A percentile compares a stretch with the other conserved stretches of the same genome.
These are phyloP conservation scores for Gentiana macrophylla DNA, from an alignment of 257 asterid species.

Conservation along the genomic window DNA sequence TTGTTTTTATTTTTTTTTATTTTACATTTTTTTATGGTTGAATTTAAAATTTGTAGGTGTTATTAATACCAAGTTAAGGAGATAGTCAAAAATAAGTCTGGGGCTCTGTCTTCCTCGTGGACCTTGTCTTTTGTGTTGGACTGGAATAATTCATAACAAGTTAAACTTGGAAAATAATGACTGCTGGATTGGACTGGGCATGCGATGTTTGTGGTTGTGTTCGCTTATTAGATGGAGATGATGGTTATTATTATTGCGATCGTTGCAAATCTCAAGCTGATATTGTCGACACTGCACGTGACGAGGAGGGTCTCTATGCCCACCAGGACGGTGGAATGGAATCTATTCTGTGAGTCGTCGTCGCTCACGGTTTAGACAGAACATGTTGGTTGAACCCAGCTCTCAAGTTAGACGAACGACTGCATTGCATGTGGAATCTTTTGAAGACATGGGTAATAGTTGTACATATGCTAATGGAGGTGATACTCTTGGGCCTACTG, in stretches of 20 bases:
- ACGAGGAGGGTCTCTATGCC: slow-evolving; percentile 24
- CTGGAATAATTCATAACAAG: too few species aligned
- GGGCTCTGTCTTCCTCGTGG: too few species aligned
- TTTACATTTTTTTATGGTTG: too few species aligned
- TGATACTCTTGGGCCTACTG: slow-evolving; percentile 40
- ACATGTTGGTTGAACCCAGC: slow-evolving; percentile 21
- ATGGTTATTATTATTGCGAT: slow-evolving; percentile 49
- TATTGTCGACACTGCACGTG: slow-evolving; percentile 47
- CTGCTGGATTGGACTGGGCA: slow-evolving; percentile 16
- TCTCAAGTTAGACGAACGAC: slow-evolving; percentile 28
- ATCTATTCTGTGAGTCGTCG: slow-evolving; percentile 24
- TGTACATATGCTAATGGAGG: slow-evolving; percentile 10
- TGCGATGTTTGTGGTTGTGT: slow-evolving; percentile 40
- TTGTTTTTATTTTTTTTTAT: too few species aligned
- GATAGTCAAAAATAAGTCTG: too few species aligned
- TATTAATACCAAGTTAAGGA: too few species aligned
- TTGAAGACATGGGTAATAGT: slow-evolving; percentile 10
- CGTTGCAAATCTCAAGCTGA: slow-evolving; percentile 48
- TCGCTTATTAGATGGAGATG: slow-evolving; percentile 31
- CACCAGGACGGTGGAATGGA: slow-evolving; percentile 8
- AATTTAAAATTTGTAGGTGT: too few species aligned
- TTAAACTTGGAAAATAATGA: slow-evolving; percentile 8
- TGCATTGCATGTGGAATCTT: slow-evolving; percentile 31
- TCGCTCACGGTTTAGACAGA: slow-evolving; percentile 20
- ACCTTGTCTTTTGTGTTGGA: too few species aligned